Conservation (phyloP, 306 rosid genomes). For the Cucurbita maxima region DNA sequence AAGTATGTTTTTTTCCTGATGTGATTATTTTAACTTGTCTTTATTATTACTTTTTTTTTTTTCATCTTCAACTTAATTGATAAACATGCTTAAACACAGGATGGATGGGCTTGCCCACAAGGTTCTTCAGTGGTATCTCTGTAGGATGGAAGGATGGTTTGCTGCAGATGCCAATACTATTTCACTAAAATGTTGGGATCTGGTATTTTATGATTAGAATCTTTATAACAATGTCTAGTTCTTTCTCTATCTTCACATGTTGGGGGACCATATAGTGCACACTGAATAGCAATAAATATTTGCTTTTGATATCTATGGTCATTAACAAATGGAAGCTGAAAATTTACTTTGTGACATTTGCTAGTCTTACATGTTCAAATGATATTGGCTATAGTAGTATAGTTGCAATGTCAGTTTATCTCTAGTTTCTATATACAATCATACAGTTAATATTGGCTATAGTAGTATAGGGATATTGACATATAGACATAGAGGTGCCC, state of each 20-base stretch:
- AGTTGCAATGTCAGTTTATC: neutral
- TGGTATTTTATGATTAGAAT: constrained; percentile 26
- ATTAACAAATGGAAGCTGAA: neutral
- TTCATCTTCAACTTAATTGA: neutral
- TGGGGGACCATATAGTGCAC: neutral
- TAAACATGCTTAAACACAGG: constrained; percentile 23
- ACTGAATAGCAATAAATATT: neutral
- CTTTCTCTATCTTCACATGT: neutral
- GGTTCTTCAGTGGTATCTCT: constrained; percentile 94
- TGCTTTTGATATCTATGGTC: neutral
- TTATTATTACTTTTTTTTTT: neutral
- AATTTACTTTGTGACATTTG: neutral
- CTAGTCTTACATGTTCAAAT: neutral
- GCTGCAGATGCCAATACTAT: constrained; percentile 90
- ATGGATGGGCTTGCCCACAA: constrained; percentile 80
- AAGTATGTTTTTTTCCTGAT: constrained; percentile 18
- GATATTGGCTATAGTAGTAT: neutral
- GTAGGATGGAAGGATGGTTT: constrained; percentile 99
- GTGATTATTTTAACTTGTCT: neutral
- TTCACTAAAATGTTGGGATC: constrained; percentile 87
- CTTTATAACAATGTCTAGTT: neutral
- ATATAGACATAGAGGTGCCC: too few species aligned
- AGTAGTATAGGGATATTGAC: neutral
- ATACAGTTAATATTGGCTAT: neutral
- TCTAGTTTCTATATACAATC: neutral